Percentiles rank a stretch among this genome's conserved stretches.
Conservation (phyloP, 139 green algal genomes). For the Haematococcus lacustris region DNA sequence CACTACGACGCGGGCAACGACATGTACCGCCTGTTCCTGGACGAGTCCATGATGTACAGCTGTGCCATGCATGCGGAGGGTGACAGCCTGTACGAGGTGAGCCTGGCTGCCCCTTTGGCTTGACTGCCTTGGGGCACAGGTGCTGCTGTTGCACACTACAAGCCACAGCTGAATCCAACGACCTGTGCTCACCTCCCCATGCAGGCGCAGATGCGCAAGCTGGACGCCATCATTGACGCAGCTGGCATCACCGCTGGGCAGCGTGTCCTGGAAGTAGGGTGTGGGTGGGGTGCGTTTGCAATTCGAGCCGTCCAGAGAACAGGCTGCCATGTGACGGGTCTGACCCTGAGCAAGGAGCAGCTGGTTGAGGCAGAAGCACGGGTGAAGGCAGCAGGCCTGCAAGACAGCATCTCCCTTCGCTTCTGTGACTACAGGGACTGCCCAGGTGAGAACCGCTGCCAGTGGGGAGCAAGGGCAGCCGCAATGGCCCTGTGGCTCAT, state of each 20-base stretch:
- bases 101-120: too few species aligned
- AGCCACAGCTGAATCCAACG: too few species aligned
- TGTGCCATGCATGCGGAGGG: conserved; percentile 29
- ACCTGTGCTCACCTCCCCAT: too few species aligned
- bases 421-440: conserved; percentile 88
- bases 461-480: too few species aligned
- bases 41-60: conserved; percentile 92
- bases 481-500: too few species aligned
- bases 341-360: conserved; percentile 91
- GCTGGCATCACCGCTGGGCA: conserved; percentile 45
- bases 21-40: conserved; percentile 90
- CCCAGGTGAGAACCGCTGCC: too few species aligned
- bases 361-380: conserved; percentile 71
- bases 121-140: too few species aligned
- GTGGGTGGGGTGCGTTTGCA: conserved; percentile 90
- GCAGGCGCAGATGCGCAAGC: conserved; percentile 72
- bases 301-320: conserved; percentile 68
- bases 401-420: conserved; percentile 70
- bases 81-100: conserved; percentile 18
- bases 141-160: too few species aligned
- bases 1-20: conserved; percentile 97
- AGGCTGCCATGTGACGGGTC: conserved; percentile 41
- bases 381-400: conserved; percentile 72
- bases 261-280: conserved; percentile 94
- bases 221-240: conserved; percentile 73